A percentile compares a stretch with the other conserved stretches of the same genome.
phyloP scores from a whole-genome alignment of 1,284 basidiomycete genomes.

The Tetrapyrgos nigripes region DNA sequence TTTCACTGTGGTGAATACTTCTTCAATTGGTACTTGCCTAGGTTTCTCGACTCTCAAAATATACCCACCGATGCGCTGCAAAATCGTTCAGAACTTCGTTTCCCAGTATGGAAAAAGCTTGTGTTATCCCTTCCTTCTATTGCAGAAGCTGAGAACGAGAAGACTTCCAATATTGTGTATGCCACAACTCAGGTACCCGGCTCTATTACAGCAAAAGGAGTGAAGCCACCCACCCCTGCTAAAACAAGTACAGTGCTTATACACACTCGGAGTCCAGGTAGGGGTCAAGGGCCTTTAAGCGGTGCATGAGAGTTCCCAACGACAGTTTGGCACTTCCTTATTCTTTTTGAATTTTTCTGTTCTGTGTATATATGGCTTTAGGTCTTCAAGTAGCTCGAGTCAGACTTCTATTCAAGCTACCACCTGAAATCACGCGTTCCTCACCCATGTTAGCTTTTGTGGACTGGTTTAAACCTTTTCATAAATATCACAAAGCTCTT shows the following conservation, averaged over 20 bases:
- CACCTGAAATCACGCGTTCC: slow-evolving; percentile 10
- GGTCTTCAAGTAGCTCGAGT: slow-evolving; percentile 14
- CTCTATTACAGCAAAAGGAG: not conserved
- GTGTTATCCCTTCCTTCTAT: not conserved
- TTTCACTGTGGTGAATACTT: not conserved
- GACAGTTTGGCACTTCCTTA: too few relatives aligned
- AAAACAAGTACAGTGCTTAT: not conserved
- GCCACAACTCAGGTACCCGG: not conserved
- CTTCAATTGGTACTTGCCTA: slow-evolving; percentile 1
- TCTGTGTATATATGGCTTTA: not conserved
- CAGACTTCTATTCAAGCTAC: slow-evolving; percentile 17
- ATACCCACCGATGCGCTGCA: not conserved
- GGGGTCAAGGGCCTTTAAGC: not conserved
- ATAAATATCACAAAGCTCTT: slow-evolving; percentile 3
- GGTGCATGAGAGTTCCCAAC: not conserved
- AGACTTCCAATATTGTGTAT: not conserved
- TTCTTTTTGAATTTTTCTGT: not conserved
- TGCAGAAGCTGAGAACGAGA: not conserved
- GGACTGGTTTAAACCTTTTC: slow-evolving; percentile 21
- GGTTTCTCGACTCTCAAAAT: not conserved
- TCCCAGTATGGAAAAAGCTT: slow-evolving; percentile 4
- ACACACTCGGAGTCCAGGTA: not conserved
- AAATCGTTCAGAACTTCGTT: not conserved
- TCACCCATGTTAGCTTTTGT: slow-evolving; percentile 18
- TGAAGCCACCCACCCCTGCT: too few relatives aligned